Base-by-base conservation (phyloP, 441 rosid species). In the Pelargonium cotyledonis region DNA sequence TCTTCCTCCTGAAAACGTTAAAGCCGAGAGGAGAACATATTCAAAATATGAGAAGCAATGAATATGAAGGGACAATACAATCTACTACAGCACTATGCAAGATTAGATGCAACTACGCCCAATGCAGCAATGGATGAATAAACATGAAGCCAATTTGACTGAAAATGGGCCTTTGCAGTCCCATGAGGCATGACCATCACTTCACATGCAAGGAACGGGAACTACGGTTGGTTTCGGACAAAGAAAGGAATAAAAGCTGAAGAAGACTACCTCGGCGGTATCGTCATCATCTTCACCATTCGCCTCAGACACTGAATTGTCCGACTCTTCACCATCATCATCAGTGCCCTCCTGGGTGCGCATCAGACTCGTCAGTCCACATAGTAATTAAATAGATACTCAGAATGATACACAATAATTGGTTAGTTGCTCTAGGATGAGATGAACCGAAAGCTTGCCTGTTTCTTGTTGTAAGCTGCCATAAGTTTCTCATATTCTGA, bases 401-500 rank as follows among this genome's bases (percentile, higher is more conserved):
- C 11, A 5, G 67, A 12, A 72, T 16, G 12, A 9, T n/a, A n/a
- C n/a, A n/a, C n/a, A n/a, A n/a, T n/a, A n/a, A n/a, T n/a, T n/a
- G n/a, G n/a, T n/a, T n/a, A n/a, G n/a, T n/a, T n/a, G n/a, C n/a
- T n/a, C n/a, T n/a, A n/a, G n/a, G n/a, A n/a, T n/a, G n/a, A n/a
- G 6, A 58, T 14, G 6, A 65, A 29, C 57, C 47, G 7, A 31
- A 18, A 16, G 35, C 35, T 11, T 6, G 66, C 75, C 70, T 60
- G 67, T 47, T 72, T 66, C 46, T 72, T 72, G 77, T 79, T 79
- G 79, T 79, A 79, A 62, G 79, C 81, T 69, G 81, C 77, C 87
- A 86, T 88, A 63, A 66, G 83, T 67, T 81, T 88, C 38, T 79
- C 88, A 69, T 88, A 84, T 16, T 86, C 89, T 1, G 51, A 76